Base-by-base conservation (phyloP, 2,329 filamentous ascomycete genomes). In the Colletotrichum phormii region DNA sequence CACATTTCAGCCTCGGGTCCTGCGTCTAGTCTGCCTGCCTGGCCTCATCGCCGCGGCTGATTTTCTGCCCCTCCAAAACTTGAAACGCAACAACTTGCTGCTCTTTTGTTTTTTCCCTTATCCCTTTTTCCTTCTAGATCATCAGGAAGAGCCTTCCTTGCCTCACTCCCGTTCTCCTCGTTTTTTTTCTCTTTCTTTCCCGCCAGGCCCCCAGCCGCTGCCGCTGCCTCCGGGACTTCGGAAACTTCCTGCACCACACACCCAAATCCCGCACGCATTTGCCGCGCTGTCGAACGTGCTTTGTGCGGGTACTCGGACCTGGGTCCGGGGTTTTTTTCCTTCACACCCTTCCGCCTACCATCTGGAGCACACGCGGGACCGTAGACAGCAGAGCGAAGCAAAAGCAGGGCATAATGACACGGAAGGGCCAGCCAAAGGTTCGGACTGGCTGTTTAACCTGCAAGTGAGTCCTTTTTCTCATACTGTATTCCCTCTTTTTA, bases 391-490 rank as follows among this genome's bases (percentile, higher is more conserved):
- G 37, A 42, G 13, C 37, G 15, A 15, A 42, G 37, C 37, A 42
- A 18, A 15, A 42, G 9, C 51, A 46, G 22, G 2, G 33, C 49
- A 69, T 49, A 64, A 72, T 70, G 71, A 64, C 71, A 42, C 64
- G 71, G 54, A 73, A 73, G 35, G 71, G 71, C 29, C 67, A 71
- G 22, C 71, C 71, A 31, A 86, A 86, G 75, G 85, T 86, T 57
- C 81, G 84, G 62, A 86, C 85, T 5, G 87, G 87, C 11, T 89
- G 87, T 78, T 80, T 87, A 61, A 89, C 87, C 58, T 89, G 87
- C 86, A 89, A 89, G 87, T 88, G 76, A 74, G 86, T 70, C 5
- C 22, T 5, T 15, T 7, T 8, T 49, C 33, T 59, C 54, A 31
- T 51, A 46, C n/a, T 37, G 22, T 15, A 42, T 15, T 42, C 6